phyloP scores from a whole-genome alignment of 1,284 basidiomycete species.

The Ustilago esculenta region DNA sequence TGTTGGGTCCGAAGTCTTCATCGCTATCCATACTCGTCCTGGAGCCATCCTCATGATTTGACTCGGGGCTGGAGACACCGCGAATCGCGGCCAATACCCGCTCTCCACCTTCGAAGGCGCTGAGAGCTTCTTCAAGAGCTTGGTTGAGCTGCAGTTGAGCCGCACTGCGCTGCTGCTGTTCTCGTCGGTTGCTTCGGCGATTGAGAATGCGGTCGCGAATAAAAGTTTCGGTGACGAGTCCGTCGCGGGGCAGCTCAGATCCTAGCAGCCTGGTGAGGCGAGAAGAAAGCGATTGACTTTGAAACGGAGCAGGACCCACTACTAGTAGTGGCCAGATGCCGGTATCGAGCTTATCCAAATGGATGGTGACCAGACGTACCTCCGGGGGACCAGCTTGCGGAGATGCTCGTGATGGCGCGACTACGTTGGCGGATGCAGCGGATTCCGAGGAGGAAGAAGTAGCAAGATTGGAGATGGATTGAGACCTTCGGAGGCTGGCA shows the following conservation, averaged over 20 bases:
- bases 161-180: conserved; percentile 16
- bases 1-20: conserved; percentile 36
- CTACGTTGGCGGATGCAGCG: not conserved
- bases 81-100: conserved; percentile 34
- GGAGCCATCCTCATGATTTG: conserved; percentile 3
- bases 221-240: conserved; percentile 17
- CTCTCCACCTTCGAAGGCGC: conserved; percentile 27
- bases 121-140: conserved; percentile 44
- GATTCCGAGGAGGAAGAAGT: not conserved
- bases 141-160: conserved; percentile 45
- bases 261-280: conserved; percentile 14
- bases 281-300: conserved; percentile 5
- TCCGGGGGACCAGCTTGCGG: conserved; percentile 23
- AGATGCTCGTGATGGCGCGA: not conserved
- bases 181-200: conserved; percentile 9
- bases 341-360: conserved; percentile 48
- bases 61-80: not conserved
- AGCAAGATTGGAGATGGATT: conserved; percentile 19
- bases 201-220: conserved; percentile 16
- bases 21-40: conserved; percentile 34
- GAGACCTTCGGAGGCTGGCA: conserved; percentile 16
- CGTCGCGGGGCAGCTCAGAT: conserved; percentile 20
- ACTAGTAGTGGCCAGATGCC: conserved; percentile 53
- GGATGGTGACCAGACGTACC: conserved; percentile 45
- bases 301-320: conserved; percentile 44